phyloP scores from a whole-genome alignment of 495 filamentous ascomycete species.

The Aspergillus bridgeri region DNA sequence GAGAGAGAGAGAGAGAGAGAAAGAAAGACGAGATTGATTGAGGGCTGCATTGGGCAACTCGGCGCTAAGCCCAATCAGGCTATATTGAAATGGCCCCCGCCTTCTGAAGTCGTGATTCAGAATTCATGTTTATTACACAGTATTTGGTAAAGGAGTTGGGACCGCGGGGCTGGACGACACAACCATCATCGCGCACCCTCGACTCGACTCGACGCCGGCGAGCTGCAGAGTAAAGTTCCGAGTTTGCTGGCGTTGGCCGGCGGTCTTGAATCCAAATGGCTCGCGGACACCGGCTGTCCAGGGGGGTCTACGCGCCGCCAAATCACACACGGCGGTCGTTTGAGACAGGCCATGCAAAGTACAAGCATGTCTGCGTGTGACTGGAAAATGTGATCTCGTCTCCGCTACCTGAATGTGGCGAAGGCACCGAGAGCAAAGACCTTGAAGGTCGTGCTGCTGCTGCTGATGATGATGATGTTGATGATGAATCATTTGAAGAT shows the following conservation, averaged over 20 bases:
- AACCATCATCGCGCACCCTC: too few species aligned
- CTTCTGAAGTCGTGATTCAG: not conserved
- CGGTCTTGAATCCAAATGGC: not conserved
- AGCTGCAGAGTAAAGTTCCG: constrained; percentile 6
- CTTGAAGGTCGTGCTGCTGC: not conserved
- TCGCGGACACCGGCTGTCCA: not conserved
- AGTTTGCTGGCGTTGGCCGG: constrained; percentile 1
- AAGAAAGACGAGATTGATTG: not conserved
- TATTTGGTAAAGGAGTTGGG: too few species aligned
- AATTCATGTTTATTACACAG: too few species aligned
- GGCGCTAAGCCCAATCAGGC: constrained; percentile 1
- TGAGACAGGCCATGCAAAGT: constrained; percentile 3
- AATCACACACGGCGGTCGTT: not conserved
- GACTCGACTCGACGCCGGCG: too few species aligned
- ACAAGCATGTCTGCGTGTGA: constrained; percentile 7
- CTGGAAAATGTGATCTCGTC: constrained; percentile 8
- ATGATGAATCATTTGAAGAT: too few species aligned
- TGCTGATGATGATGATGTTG: not conserved
- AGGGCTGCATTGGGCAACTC: not conserved
- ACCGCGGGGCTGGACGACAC: constrained; percentile 1
- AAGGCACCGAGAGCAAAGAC: not conserved
- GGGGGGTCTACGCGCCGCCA: not conserved
- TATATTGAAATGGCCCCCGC: constrained; percentile 2
- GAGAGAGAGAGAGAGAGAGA: too few species aligned
- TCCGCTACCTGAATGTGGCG: not conserved